Evolutionary conservation across 1,284 basidiomycete genomes (phyloP).

Genomic region (Inonotus hispidus): DNA sequence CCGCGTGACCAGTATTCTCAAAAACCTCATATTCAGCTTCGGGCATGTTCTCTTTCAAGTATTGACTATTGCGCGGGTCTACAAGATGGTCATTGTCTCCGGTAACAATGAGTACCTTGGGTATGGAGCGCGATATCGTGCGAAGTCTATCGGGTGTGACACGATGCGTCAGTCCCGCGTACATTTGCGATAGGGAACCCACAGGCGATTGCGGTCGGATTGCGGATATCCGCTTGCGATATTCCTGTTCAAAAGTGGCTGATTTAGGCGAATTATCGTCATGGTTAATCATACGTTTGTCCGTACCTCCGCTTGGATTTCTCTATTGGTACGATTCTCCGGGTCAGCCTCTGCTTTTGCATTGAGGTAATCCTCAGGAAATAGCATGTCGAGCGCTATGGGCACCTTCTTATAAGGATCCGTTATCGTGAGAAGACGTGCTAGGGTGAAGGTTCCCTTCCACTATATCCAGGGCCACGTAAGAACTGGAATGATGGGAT

Average conservation of each 20-base stretch:
- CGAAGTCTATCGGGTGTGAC: conserved; percentile 52
- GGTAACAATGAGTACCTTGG: conserved; percentile 63
- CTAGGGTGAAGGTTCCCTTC: conserved; percentile 38
- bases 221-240: conserved; percentile 46
- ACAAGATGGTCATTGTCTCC: conserved; percentile 75
- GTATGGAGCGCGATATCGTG: conserved; percentile 50
- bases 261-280: not conserved
- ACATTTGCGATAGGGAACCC: conserved; percentile 73
- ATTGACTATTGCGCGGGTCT: conserved; percentile 46
- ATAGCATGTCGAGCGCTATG: conserved; percentile 54
- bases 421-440: conserved; percentile 39
- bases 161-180: conserved; percentile 64
- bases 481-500: not conserved
- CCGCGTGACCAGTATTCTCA: conserved; percentile 62
- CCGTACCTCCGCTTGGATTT: conserved; percentile 50
- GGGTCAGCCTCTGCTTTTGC: conserved; percentile 44
- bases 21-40: conserved; percentile 65
- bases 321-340: conserved; percentile 53
- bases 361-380: conserved; percentile 55
- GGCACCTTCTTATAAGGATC: conserved; percentile 49
- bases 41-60: conserved; percentile 59
- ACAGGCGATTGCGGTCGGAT: conserved; percentile 56
- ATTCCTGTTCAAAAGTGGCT: conserved; percentile 33
- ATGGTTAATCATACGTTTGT: conserved; percentile 1
- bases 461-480: conserved; percentile 28